Evolutionary conservation across 129 eudicot species (phyloP).

Genomic region (Helichrysum umbraculigerum): DNA sequence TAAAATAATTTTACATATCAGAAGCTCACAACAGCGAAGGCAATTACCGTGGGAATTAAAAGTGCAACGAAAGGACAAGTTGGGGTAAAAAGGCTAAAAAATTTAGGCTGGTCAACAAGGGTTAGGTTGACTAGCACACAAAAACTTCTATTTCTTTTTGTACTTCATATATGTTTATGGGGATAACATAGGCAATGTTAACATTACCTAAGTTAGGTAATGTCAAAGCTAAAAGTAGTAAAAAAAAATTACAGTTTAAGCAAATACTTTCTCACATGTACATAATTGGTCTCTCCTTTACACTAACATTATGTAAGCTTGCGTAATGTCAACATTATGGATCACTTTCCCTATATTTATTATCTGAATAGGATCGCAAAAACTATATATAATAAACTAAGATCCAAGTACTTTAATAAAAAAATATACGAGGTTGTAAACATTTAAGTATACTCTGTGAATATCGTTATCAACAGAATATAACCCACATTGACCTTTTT

Average conservation of each 20-base stretch:
- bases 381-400: neutral
- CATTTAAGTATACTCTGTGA: neutral
- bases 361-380: neutral
- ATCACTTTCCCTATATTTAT: neutral
- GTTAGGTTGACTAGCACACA: neutral
- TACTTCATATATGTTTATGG: neutral
- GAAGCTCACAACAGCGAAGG: neutral
- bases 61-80: neutral
- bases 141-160: neutral
- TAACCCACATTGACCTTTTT: constrained; percentile 26
- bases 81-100: neutral
- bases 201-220: no score
- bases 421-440: constrained; percentile 9
- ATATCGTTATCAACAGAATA: neutral
- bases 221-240: no score
- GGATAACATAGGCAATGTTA: no score
- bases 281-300: no score
- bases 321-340: no score
- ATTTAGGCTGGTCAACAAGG: neutral
- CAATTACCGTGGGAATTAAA: neutral
- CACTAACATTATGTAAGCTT: no score
- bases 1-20: neutral
- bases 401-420: neutral
- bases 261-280: no score
- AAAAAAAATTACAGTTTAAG: no score